phyloP scores from a whole-genome alignment of 805 yeast genomes.

The Candida glaebosa region DNA sequence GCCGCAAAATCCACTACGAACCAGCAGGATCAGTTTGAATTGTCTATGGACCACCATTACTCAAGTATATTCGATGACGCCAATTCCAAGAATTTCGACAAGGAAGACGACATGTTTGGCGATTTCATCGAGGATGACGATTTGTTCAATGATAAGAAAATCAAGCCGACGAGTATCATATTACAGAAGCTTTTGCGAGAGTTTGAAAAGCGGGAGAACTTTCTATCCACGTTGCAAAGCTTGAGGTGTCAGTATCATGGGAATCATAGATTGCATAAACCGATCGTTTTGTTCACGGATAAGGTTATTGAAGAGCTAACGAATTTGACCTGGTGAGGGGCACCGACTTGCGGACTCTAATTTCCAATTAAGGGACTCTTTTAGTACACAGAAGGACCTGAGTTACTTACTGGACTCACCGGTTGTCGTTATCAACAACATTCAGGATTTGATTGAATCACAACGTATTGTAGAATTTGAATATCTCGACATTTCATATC shows the following conservation, averaged over 20 bases:
- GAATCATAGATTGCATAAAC: conserved; percentile 3
- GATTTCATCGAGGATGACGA: conserved; percentile 14
- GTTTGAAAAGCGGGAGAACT: background rate
- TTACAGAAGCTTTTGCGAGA: background rate
- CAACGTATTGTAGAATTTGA: background rate
- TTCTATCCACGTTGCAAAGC: conserved; percentile 3
- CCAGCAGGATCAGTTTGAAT: conserved; percentile 9
- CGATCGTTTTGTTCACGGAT: conserved; percentile 8
- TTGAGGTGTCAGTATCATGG: background rate
- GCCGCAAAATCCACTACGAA: background rate
- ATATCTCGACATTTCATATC: background rate
- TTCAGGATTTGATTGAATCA: no score
- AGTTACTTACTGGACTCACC: background rate
- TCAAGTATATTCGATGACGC: conserved; percentile 23
- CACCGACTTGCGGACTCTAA: no score
- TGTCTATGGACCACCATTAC: conserved; percentile 23
- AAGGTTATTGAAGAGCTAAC: conserved; percentile 10
- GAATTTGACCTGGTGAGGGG: conserved; percentile 6
- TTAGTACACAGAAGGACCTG: background rate
- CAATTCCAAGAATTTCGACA: conserved; percentile 7
- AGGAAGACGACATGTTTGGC: conserved; percentile 11
- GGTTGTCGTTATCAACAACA: background rate
- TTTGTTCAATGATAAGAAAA: conserved; percentile 11
- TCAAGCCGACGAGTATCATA: conserved; percentile 5
- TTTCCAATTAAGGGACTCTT: background rate